Evolutionary conservation across 2,329 filamentous ascomycete species (phyloP), one percentile per base, ranked within the genome.

Genomic region (Pseudocercospora vitis): DNA sequence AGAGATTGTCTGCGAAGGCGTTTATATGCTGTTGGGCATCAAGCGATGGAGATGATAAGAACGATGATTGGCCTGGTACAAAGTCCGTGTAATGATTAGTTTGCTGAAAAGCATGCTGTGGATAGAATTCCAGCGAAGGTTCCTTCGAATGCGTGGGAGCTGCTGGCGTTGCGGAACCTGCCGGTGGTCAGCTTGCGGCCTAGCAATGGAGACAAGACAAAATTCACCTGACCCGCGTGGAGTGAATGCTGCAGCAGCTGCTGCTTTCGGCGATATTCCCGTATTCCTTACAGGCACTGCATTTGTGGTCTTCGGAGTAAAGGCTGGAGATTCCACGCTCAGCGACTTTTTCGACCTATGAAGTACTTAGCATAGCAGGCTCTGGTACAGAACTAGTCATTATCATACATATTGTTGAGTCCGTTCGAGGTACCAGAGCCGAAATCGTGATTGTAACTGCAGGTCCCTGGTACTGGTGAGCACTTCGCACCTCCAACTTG

Each of bases 251-350:
- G 90, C 88, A 18, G 92, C 94, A 70, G 82, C 94, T n/a, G 88
- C 91, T 51, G 89, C 88, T 72, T 95, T 91, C 1, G 91, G 89
- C 6, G 91, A 94, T 60, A 97, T 91, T 7, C 86, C 86, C 7
- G 86, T 81, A 65, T 87, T 87, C 72, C 90, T 90, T 19, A 74
- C 73, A 19, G 74, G 72, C 37, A 79, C 71, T 48, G 69, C 70
- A 48, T 74, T 77, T 64, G 77, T 76, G 23, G 74, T 72, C 54
- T 73, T 74, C 9, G 78, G 70, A 53, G 77, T 73, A 42, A 99
- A 99, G 44, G 92, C 89, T 9, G 94, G 92, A 7, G 94, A 97
- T 67, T 97, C 94, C 67, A 96, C 94, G 71, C 95, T 99, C 62
- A 99, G 60, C 23, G 87, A 79, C 72, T 91, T 94, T 73, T 89